Percentiles rank a stretch among this genome's conserved stretches.
Evolutionary conservation across 1,139 yeast genomes (phyloP).

Genomic region (Neolecta irregularis): DNA sequence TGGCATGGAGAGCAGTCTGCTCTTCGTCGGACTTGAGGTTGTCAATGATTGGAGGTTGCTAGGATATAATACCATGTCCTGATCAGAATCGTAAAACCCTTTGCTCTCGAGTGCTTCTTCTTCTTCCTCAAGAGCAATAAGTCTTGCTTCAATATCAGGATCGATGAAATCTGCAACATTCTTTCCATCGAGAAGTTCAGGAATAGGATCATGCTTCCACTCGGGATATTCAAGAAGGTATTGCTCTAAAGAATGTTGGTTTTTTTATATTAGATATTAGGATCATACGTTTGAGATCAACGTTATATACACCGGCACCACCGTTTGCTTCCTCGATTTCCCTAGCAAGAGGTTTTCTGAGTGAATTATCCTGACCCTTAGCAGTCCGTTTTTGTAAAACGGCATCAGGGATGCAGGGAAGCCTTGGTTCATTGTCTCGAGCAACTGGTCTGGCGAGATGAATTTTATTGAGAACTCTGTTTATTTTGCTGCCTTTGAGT

Average conservation of each 20-base stretch:
- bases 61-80: slow-evolving; percentile 22
- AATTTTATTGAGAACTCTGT: slow-evolving; percentile 80
- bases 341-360: slow-evolving; percentile 60
- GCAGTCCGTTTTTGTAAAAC: slow-evolving; percentile 45
- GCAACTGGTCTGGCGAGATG: slow-evolving; percentile 84
- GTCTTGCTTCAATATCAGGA: slow-evolving; percentile 82
- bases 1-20: slow-evolving; percentile 56
- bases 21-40: slow-evolving; percentile 33
- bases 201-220: slow-evolving; percentile 96
- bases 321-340: slow-evolving; percentile 91
- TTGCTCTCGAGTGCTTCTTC: slow-evolving; percentile 85
- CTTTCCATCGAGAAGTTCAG: slow-evolving; percentile 89
- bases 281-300: slow-evolving; percentile 56
- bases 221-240: slow-evolving; percentile 86
- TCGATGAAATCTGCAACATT: slow-evolving; percentile 95
- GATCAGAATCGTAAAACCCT: slow-evolving; percentile 90
- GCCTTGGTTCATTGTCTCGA: slow-evolving; percentile 66
- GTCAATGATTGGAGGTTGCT: not conserved
- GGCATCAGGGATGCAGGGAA: slow-evolving; percentile 66
- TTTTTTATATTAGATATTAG: not conserved
- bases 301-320: slow-evolving; percentile 95
- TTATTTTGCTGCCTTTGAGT: slow-evolving; percentile 84
- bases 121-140: slow-evolving; percentile 90
- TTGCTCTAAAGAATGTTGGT: slow-evolving; percentile 33
- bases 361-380: slow-evolving; percentile 61